Base-by-base conservation (phyloP, 306 rosid genomes). In the Castanea mollissima region DNA sequence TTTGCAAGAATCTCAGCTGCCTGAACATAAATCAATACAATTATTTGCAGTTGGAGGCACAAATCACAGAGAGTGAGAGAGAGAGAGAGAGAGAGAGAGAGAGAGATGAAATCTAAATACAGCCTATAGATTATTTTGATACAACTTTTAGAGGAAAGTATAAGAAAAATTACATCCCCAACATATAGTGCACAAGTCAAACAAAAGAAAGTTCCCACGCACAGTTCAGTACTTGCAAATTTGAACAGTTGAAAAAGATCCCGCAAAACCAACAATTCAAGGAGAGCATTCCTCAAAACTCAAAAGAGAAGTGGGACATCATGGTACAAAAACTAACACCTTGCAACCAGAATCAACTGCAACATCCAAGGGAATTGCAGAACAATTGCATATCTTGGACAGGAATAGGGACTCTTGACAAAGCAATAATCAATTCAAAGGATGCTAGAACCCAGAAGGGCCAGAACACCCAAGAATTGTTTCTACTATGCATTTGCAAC, bases 1-100 rank as follows among this genome's bases (percentile, higher is more conserved):
- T 90, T 93, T 20, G 89, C 90, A 21, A 96, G 92, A 79, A 83
- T 75, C 74, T 96, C 99, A 71, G 99, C 98, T 62, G 99, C 99
- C 99, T 96, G 88, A 77, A 80, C 46, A 81, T 34, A 82, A 79
- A 81, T 62, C 58, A 86, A 68, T 79, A 71, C 5, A 78, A 80
- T 84, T 78, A 86, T 55, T 79, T 55, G 34, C 25, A 78, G 35
- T 59, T 57, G 51, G 23, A 52, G 59, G 72, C 34, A 25, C 49
- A 68, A 5, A 68, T 4, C 63, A 82, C 13, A 75, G 20, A 76
- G 4, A 49, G 27, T 15, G 13, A 6, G 14, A 32, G 59, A 60
- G 68, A 55, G 23, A 23, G 23, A 23, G 23, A 21, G 23, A 21
- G 23, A 21, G 23, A 21, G 27, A 25, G 57, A 9, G 49, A 81